phyloP scores from a whole-genome alignment of 1,284 basidiomycete species.

The Agaricales sp. region DNA sequence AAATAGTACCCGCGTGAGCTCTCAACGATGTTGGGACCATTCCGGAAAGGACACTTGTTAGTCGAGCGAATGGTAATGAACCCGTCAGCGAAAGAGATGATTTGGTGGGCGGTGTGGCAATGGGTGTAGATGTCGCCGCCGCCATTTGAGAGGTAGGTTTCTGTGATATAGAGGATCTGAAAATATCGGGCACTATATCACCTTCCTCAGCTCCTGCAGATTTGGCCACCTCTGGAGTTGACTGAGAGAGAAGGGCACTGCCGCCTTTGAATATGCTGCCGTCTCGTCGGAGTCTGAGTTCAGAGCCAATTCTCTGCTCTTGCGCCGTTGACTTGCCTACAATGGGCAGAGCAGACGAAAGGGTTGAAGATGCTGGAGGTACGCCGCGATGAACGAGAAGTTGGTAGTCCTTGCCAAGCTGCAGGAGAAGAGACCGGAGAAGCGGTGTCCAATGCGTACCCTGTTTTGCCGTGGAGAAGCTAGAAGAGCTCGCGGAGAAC shows the following conservation, averaged over 20 bases:
- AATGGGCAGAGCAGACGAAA: neutral
- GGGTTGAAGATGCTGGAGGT: neutral
- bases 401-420: neutral
- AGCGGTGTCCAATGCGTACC: neutral
- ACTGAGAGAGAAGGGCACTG: neutral
- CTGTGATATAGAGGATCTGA: neutral
- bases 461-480: neutral
- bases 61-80: neutral
- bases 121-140: neutral
- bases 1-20: neutral
- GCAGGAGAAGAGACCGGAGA: neutral
- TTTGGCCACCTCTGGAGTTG: neutral
- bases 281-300: neutral
- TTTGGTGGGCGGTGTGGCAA: neutral
- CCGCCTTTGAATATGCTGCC: neutral
- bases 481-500: neutral
- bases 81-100: neutral
- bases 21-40: neutral
- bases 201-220: neutral
- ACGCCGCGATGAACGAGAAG: neutral
- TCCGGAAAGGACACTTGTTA: neutral
- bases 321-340: neutral
- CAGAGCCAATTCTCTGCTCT: neutral
- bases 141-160: neutral
- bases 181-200: neutral